Base-by-base conservation (phyloP, 2,329 filamentous ascomycete genomes). In the Penicillium sp. region DNA sequence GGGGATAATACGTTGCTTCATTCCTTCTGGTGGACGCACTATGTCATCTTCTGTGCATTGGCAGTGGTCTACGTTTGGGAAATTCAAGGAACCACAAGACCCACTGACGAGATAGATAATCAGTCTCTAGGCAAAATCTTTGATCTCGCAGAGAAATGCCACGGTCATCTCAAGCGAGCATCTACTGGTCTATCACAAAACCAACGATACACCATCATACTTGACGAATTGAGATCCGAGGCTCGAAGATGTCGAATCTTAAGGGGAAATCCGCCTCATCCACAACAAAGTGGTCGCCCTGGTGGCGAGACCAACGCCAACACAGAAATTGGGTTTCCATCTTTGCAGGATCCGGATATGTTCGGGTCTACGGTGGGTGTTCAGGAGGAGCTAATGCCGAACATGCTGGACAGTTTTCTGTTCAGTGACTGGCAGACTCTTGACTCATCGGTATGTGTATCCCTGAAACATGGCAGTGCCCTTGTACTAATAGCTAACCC, bases 31-130 rank as follows among this genome's bases (percentile, higher is more conserved):
- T 68, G 66, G 54, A 68, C 65, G 11, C 64, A 64, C 29, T 70
- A 70, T 39, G 59, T 68, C 4, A 77, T 79, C 0, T 83, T 83
- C 54, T 83, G 80, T 59, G 80, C 81, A 1, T 72, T 84, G 0
- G 79, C 79, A 0, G 79, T 83, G 4, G 69, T 82, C 0, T 84
- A 83, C 55, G 77, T 84, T 2, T 82, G 79, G 72, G 72, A 80
- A 43, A 83, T 84, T 16, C 80, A 82, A 61, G 74, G 66, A 35
- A 63, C 61, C 29, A 61, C 65, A 2, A 53, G 59, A 13, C 56
- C 60, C 35, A 37, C 50, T 13, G 47, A 52, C 53, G 34, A 29
- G 24, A 73, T 32, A 14, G 42, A 50, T 20, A 47, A 34, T 10
- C 26, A 45, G 9, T 50, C 29, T n/a, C 32, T 42, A 16, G 22